A percentile compares a stretch with the other conserved stretches of the same genome.
Evolutionary conservation across 768 basidiomycete species (phyloP).

Genomic region (Termitomyces sp.): DNA sequence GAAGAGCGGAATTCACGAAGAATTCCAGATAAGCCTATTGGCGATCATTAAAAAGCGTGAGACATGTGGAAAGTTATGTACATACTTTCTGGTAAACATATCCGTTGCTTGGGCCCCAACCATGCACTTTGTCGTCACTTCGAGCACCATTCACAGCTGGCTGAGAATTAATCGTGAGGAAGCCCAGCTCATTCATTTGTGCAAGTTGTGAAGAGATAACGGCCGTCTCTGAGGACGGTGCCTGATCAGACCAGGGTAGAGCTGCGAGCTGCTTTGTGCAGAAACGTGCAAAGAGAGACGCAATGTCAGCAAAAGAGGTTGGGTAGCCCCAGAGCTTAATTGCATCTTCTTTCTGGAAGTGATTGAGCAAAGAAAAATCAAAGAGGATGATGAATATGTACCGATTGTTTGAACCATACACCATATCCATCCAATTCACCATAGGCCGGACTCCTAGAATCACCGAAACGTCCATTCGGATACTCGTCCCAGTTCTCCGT

Average conservation of each 20-base stretch:
- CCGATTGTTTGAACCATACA: slow-evolving; percentile 86
- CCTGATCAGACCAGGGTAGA: slow-evolving; percentile 93
- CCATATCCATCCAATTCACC: slow-evolving; percentile 98
- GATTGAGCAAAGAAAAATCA: slow-evolving; percentile 4
- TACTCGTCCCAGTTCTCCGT: slow-evolving; percentile 99
- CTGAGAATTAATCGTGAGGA: slow-evolving; percentile 96
- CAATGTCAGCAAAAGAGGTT: slow-evolving; percentile 54
- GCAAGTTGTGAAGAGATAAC: slow-evolving; percentile 76
- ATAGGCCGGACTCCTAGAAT: slow-evolving; percentile 95
- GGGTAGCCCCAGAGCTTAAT: slow-evolving; percentile 87
- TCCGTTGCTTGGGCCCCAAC: slow-evolving; percentile 93
- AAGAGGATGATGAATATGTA: slow-evolving; percentile 19
- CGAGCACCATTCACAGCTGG: slow-evolving; percentile 88
- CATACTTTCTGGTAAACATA: slow-evolving; percentile 92
- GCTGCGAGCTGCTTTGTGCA: slow-evolving; percentile 67
- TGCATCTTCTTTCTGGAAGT: slow-evolving; percentile 74
- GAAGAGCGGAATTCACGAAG: slow-evolving; percentile 75
- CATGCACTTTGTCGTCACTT: slow-evolving; percentile 81
- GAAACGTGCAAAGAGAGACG: slow-evolving; percentile 76
- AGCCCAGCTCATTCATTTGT: slow-evolving; percentile 85
- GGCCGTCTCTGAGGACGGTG: slow-evolving; percentile 77
- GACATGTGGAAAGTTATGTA: not conserved
- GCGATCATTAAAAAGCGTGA: not conserved
- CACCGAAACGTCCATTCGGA: slow-evolving; percentile 98
- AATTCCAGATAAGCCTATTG: slow-evolving; percentile 91